phyloP scores from a whole-genome alignment of 805 yeast genomes.

The Kodamaea sagamina region DNA sequence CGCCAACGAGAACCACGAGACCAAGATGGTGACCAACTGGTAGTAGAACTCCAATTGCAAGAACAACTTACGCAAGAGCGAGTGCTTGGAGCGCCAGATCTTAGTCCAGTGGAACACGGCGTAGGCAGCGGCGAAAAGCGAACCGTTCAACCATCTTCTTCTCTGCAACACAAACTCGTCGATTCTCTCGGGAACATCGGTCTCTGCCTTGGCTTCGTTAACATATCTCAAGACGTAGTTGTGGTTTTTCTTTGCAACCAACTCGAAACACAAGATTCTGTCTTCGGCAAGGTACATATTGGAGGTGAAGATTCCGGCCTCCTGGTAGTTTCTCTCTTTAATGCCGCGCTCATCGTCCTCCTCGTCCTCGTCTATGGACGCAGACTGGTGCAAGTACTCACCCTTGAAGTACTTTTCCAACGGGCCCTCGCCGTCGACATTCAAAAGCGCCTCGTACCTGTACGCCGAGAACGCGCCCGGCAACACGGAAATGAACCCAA shows the following conservation, averaged over 20 bases:
- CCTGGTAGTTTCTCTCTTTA: conserved; percentile 40
- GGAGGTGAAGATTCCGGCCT: conserved; percentile 80
- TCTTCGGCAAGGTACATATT: conserved; percentile 98
- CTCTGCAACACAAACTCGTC: conserved; percentile 96
- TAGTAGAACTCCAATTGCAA: conserved; percentile 87
- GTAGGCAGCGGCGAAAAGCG: conserved; percentile 93
- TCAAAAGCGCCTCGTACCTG: conserved; percentile 74
- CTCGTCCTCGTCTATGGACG: conserved; percentile 39
- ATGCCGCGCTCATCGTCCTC: conserved; percentile 43
- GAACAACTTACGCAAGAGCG: conserved; percentile 72
- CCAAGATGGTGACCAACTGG: conserved; percentile 75
- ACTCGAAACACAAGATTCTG: conserved; percentile 93
- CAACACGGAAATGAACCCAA: conserved; percentile 90
- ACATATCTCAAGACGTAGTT: conserved; percentile 92
- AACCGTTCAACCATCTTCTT: conserved; percentile 98
- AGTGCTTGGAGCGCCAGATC: conserved; percentile 89
- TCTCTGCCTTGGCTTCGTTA: conserved; percentile 90
- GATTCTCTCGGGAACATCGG: conserved; percentile 93
- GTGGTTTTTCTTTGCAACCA: conserved; percentile 80
- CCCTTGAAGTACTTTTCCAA: conserved; percentile 90
- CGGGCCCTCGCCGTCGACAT: conserved; percentile 78
- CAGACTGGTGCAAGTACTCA: conserved; percentile 71
- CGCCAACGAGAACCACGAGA: conserved; percentile 90
- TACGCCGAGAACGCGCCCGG: conserved; percentile 98
- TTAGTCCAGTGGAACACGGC: conserved; percentile 82